phyloP scores from a whole-genome alignment of 2,329 filamentous ascomycete genomes.

The Colletotrichum cordylinicola region DNA sequence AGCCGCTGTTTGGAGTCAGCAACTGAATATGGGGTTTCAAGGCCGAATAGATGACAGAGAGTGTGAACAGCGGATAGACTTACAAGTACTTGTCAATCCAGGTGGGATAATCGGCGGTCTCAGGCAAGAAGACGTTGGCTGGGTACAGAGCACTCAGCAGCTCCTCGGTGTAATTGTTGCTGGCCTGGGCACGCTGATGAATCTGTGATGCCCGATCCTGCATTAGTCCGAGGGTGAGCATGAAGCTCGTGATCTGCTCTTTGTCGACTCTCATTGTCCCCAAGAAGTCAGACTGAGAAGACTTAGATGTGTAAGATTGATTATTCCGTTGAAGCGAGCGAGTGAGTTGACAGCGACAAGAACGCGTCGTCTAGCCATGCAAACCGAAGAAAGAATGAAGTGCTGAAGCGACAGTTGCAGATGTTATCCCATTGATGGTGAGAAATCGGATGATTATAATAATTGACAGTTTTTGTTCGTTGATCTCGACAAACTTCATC shows the following conservation, averaged over 20 bases:
- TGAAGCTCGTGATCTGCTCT: not conserved
- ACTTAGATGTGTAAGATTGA: not conserved
- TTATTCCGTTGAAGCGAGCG: accelerated
- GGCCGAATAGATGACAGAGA: too few species aligned
- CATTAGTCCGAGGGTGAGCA: not conserved
- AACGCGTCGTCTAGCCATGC: not conserved
- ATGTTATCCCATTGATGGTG: too few species aligned
- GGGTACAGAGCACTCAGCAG: not conserved
- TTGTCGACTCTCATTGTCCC: not conserved
- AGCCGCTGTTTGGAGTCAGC: not conserved
- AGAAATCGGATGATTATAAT: too few species aligned
- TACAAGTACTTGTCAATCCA: not conserved
- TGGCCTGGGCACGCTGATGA: not conserved
- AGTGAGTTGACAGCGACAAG: not conserved
- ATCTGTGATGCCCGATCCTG: not conserved
- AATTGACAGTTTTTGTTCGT: too few species aligned
- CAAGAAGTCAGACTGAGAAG: not conserved
- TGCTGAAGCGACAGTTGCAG: too few species aligned
- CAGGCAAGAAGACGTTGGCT: not conserved
- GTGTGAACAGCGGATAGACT: too few species aligned
- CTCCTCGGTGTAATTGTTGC: not conserved
- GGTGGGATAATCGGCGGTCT: not conserved
- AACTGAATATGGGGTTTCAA: not conserved
- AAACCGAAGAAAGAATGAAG: too few species aligned
- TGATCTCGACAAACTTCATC: not conserved